These are phyloP conservation scores for Nannizzia gypsea DNA, from an alignment of 2,329 filamentous ascomycete genomes.

Conservation along the genomic window DNA sequence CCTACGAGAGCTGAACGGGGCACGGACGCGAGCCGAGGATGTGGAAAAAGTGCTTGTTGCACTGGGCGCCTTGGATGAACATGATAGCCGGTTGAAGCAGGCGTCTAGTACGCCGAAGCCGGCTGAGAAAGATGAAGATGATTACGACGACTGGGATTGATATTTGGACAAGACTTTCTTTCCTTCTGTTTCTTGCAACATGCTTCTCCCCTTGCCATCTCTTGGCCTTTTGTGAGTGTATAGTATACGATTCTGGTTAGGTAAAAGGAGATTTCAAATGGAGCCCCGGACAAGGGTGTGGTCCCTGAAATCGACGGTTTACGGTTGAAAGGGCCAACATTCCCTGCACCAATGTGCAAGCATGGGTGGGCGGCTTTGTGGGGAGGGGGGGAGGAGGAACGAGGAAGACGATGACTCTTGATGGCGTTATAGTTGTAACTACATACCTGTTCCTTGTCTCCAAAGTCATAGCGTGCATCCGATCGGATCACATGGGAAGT, in stretches of 20 bases:
- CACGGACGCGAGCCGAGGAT: constrained; percentile 57
- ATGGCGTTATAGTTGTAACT: background rate
- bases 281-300: background rate
- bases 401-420: too few species aligned
- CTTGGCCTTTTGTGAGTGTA: background rate
- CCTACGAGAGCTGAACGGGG: constrained; percentile 63
- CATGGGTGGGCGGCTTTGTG: background rate
- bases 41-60: constrained; percentile 73
- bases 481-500: constrained; percentile 3
- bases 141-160: constrained; percentile 50
- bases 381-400: too few species aligned
- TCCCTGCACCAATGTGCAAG: background rate
- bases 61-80: constrained; percentile 64
- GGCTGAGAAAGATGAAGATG: constrained; percentile 37
- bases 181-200: background rate
- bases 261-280: background rate
- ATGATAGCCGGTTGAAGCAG: constrained; percentile 62
- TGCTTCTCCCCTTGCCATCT: background rate
- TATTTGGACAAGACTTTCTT: background rate
- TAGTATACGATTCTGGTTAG: constrained; percentile 3
- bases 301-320: background rate
- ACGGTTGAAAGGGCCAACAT: background rate
- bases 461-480: constrained; percentile 1
- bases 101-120: constrained; percentile 45
- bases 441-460: background rate